A percentile compares a stretch with the other conserved stretches of the same genome.
Evolutionary conservation across 805 yeast species (phyloP).

Genomic region (Citeromyces matritensis): DNA sequence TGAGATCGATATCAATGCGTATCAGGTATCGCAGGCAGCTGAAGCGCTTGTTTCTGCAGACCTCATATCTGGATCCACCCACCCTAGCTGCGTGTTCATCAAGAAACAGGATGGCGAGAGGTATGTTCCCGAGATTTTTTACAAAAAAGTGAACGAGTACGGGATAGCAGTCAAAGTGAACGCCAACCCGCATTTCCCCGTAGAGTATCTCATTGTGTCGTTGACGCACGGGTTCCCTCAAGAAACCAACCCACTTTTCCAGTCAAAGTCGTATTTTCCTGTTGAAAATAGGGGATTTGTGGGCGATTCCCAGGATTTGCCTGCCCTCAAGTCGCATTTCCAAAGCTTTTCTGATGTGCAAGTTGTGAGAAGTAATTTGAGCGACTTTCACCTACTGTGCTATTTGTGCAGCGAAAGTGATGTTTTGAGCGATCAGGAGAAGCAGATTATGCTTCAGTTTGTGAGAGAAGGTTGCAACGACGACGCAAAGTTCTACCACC

Average conservation of each 20-base stretch:
- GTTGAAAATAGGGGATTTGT: constrained; percentile 68
- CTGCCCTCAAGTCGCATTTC: constrained; percentile 31
- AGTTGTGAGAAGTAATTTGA: constrained; percentile 17
- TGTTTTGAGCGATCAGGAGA: constrained; percentile 43
- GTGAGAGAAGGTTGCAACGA: constrained; percentile 28
- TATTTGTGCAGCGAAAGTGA: constrained; percentile 41
- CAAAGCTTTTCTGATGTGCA: constrained; percentile 15
- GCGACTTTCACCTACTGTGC: constrained; percentile 68
- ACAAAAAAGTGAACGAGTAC: constrained; percentile 75
- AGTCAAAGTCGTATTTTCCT: constrained; percentile 33
- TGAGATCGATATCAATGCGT: constrained; percentile 81
- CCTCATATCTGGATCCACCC: constrained; percentile 74
- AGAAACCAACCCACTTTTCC: constrained; percentile 35
- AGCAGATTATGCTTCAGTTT: constrained; percentile 27
- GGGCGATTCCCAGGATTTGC: constrained; percentile 60
- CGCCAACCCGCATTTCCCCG: constrained; percentile 87
- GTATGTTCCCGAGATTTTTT: constrained; percentile 91
- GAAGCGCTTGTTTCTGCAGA: constrained; percentile 84
- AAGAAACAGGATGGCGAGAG: constrained; percentile 58
- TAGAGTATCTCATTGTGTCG: constrained; percentile 77
- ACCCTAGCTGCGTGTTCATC: constrained; percentile 76
- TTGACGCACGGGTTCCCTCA: constrained; percentile 89
- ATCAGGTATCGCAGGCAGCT: constrained; percentile 79
- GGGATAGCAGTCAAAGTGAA: constrained; percentile 74
- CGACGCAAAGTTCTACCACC: constrained; percentile 23